phyloP scores from a whole-genome alignment of 208 protist genomes.

The Angomonas desouzai region DNA sequence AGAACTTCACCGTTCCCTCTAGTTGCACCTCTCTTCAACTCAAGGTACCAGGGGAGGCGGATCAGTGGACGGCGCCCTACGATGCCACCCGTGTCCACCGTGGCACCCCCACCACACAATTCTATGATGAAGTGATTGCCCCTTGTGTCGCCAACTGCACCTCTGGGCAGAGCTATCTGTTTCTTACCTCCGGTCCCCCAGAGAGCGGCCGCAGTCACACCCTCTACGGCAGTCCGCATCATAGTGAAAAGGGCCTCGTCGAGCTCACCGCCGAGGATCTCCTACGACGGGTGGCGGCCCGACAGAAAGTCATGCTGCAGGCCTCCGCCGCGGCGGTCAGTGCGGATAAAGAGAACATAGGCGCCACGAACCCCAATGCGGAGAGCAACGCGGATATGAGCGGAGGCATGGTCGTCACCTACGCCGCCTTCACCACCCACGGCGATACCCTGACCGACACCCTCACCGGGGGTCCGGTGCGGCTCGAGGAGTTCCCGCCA shows the following conservation, averaged over 20 bases:
- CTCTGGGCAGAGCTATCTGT: conserved; percentile 80
- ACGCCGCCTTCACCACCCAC: conserved; percentile 70
- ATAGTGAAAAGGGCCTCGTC: conserved; percentile 72
- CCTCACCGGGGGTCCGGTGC: conserved; percentile 46
- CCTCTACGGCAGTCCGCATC: conserved; percentile 81
- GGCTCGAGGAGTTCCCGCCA: conserved; percentile 69
- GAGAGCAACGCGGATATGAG: neutral
- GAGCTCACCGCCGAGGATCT: conserved; percentile 73
- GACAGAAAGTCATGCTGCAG: conserved; percentile 27
- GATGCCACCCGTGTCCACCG: conserved; percentile 78
- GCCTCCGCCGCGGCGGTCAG: conserved; percentile 22
- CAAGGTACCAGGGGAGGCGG: neutral
- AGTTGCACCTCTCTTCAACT: conserved; percentile 4
- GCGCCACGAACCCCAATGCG: neutral
- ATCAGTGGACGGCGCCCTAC: conserved; percentile 53
- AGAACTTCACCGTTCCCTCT: conserved; percentile 39
- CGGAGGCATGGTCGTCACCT: conserved; percentile 66
- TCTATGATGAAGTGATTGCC: conserved; percentile 78
- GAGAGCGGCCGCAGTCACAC: conserved; percentile 85
- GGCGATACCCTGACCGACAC: conserved; percentile 61
- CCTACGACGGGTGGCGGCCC: conserved; percentile 41
- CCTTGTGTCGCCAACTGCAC: conserved; percentile 77
- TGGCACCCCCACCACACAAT: conserved; percentile 46
- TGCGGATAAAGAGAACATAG: conserved; percentile 7
- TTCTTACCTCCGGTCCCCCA: conserved; percentile 65